Conservation (phyloP, 78 protist genomes). For the Monosiga brevicollis region DNA sequence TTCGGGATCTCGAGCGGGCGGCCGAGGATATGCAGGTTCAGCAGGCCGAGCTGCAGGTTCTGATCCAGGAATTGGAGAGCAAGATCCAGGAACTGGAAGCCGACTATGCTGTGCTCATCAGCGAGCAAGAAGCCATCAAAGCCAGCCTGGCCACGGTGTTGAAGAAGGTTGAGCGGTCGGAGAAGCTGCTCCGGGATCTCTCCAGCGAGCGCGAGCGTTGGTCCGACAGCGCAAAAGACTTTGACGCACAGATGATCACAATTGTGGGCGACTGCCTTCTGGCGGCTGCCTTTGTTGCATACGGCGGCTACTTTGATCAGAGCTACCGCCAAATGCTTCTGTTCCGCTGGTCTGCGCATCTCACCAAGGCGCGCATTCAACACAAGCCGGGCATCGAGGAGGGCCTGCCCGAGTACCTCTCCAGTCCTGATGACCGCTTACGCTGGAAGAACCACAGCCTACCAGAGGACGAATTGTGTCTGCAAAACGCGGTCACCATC, state of each 20-base stretch:
- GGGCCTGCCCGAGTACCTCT: slow-evolving; percentile 63
- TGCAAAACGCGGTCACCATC: slow-evolving; percentile 92
- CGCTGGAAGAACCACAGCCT: slow-evolving; percentile 55
- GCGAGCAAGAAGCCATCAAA: slow-evolving; percentile 51
- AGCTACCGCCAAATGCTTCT: slow-evolving; percentile 8
- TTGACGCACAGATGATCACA: slow-evolving; percentile 59
- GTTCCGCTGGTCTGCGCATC: neutral
- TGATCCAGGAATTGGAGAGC: slow-evolving; percentile 17
- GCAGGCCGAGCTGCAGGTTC: neutral
- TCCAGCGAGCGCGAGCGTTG: slow-evolving; percentile 73
- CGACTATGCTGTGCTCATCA: slow-evolving; percentile 68
- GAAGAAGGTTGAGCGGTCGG: slow-evolving; percentile 64
- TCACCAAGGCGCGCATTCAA: slow-evolving; percentile 11
- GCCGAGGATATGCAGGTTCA: slow-evolving; percentile 8
- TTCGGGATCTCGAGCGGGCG: slow-evolving; percentile 50
- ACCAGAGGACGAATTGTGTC: slow-evolving; percentile 86
- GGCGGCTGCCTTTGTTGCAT: slow-evolving; percentile 81
- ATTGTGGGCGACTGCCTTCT: slow-evolving; percentile 81
- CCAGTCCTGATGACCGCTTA: slow-evolving; percentile 52
- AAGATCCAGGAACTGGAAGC: slow-evolving; percentile 45
- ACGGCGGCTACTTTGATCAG: slow-evolving; percentile 83
- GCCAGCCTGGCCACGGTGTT: slow-evolving; percentile 46
- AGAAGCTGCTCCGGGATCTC: slow-evolving; percentile 52
- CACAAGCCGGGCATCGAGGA: slow-evolving; percentile 36
- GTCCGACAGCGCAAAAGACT: slow-evolving; percentile 46